Evolutionary conservation across 805 yeast genomes (phyloP), one percentile per base, ranked within the genome.

Genomic region (Yarrowia hollandica): DNA sequence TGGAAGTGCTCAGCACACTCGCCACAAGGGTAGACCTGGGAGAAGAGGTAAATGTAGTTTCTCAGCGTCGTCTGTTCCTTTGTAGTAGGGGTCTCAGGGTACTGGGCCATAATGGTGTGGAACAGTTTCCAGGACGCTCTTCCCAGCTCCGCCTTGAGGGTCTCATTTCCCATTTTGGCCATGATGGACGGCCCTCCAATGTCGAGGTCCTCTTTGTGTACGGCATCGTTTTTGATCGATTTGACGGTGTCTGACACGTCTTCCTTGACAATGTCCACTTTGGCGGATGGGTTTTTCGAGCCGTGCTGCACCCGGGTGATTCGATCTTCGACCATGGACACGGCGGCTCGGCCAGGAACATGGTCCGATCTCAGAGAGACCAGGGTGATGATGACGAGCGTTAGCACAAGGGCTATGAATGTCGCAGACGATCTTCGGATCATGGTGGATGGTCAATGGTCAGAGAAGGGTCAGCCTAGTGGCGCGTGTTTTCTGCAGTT

Each of bases 1-100:
- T 81, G 86, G 71, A 94, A 94, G 71, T 94, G 98, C 64, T 88
- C 77, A 0, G 99, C 97, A 73, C 98, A 94, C 69, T 92, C 97
- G 3, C 69, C 62, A 52, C 98, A 92, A 0, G 99, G 99, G 64
- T 94, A 94, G 9, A 94, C 92, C 66, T 91, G 89, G 0, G 94
- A 90, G 74, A 91, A 94, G 31, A 88, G 74, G 19, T 81, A 73
- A 18, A 94, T 78, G 69, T 84, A 94, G 60, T 75, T 79, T 15
- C 72, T 67, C 48, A 94, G 74, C 23, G 92, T 86, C 26, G 76
- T 69, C 55, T 82, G 78, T 67, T 92, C 90, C 42, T 78, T 79
- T 3, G 68, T 64, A 1, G 84, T 72, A 16, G 99, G 99, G 22
- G 74, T 73, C 41, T 87, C 96, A 0, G 99, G 98, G 68, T 88